Conservation (phyloP, 1,284 basidiomycete genomes). For the Mycena sp. region DNA sequence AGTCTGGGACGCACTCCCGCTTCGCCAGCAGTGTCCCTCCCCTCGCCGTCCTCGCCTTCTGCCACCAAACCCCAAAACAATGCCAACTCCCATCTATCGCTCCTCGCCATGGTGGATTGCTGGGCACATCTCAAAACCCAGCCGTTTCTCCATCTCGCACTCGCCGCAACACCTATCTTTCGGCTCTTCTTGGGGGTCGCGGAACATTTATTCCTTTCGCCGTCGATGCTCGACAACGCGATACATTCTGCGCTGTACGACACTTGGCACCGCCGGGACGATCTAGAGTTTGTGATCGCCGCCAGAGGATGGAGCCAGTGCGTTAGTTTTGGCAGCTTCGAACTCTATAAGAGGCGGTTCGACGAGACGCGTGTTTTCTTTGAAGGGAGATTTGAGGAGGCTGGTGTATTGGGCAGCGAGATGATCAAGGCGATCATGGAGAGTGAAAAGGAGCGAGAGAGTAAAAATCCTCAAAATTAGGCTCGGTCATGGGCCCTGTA, state of each 20-base stretch:
- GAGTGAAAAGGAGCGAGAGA: conserved; percentile 52
- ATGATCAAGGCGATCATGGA: conserved; percentile 93
- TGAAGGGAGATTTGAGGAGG: conserved; percentile 88
- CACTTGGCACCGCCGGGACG: conserved; percentile 87
- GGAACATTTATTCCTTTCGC: conserved; percentile 90
- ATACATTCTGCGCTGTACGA: conserved; percentile 84
- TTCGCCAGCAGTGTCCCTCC: conserved; percentile 23
- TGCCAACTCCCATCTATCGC: conserved; percentile 92
- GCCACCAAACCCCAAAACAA: conserved; percentile 43
- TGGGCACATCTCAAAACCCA: conserved; percentile 92
- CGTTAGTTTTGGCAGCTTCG: conserved; percentile 93
- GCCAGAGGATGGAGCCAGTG: conserved; percentile 98
- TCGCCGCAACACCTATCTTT: conserved; percentile 97
- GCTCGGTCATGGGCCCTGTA: too few relatives aligned
- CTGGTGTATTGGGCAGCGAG: conserved; percentile 81
- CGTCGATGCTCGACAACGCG: conserved; percentile 70
- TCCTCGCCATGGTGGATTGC: conserved; percentile 99
- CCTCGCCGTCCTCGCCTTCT: conserved; percentile 22
- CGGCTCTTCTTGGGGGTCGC: conserved; percentile 97
- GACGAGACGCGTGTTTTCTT: conserved; percentile 88
- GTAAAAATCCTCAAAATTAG: too few relatives aligned
- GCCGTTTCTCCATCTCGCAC: conserved; percentile 91
- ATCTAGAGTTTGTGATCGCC: conserved; percentile 94
- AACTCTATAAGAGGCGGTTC: conserved; percentile 87
- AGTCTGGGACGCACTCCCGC: conserved; percentile 70